These are phyloP conservation scores for Hortiboletus rubellus DNA, from an alignment of 1,284 basidiomycete species.

Conservation along the genomic window DNA sequence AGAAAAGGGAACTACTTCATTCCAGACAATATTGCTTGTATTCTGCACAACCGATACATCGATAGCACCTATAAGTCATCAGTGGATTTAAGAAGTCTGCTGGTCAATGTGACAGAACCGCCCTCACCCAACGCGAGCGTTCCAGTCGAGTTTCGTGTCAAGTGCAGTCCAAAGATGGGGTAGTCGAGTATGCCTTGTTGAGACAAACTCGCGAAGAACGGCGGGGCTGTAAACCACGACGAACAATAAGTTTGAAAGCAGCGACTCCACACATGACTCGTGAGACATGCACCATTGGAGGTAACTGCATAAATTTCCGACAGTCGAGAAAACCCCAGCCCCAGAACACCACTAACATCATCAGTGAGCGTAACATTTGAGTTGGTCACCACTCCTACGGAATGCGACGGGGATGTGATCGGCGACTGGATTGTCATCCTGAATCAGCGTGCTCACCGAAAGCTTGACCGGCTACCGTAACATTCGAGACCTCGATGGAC, in stretches of 20 bases:
- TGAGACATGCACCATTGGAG: conserved; percentile 49
- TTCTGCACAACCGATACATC: conserved; percentile 67
- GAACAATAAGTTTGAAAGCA: background rate
- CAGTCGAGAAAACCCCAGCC: conserved; percentile 71
- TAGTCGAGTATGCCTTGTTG: conserved; percentile 65
- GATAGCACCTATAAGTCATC: conserved; percentile 55
- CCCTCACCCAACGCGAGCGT: conserved; percentile 60
- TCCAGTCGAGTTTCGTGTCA: conserved; percentile 59
- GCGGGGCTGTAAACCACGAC: conserved; percentile 48
- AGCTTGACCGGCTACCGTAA: conserved; percentile 58
- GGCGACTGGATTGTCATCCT: background rate
- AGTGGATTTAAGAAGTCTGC: conserved; percentile 3
- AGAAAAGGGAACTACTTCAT: conserved; percentile 69
- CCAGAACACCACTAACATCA: conserved; percentile 67
- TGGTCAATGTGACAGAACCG: background rate
- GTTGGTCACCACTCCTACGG: conserved; percentile 55
- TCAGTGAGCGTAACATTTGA: conserved; percentile 64
- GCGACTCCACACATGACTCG: background rate
- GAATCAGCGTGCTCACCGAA: conserved; percentile 53
- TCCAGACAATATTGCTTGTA: conserved; percentile 63
- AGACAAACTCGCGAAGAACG: conserved; percentile 62
- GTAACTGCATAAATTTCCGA: conserved; percentile 54
- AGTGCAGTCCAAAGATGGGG: conserved; percentile 68
- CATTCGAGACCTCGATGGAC: conserved; percentile 54
- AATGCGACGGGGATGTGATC: background rate